Evolutionary conservation across 768 basidiomycete genomes (phyloP).

Genomic region (Paxillus involutus): DNA sequence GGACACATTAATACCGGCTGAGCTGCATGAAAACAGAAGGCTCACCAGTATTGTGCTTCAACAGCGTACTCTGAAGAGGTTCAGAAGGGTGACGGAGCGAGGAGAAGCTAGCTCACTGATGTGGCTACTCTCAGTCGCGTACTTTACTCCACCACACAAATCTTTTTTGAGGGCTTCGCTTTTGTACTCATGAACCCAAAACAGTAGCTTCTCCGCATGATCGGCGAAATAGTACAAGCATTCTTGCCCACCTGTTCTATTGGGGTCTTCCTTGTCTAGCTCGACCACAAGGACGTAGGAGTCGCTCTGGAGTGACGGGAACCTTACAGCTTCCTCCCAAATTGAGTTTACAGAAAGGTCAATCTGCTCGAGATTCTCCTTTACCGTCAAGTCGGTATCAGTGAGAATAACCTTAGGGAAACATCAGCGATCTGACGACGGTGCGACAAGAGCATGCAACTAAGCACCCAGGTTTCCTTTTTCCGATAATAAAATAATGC

Average conservation of each 20-base stretch:
- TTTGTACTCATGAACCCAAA: slow-evolving; percentile 6
- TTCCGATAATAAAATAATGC: slow-evolving; percentile 19
- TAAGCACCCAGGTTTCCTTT: slow-evolving; percentile 11
- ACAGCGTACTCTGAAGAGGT: slow-evolving; percentile 18
- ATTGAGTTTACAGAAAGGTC: neutral
- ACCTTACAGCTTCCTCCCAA: neutral
- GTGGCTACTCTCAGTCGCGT: slow-evolving; percentile 1
- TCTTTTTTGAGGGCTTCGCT: neutral
- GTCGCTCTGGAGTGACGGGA: neutral
- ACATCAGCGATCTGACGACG: neutral
- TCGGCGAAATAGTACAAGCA: slow-evolving; percentile 10
- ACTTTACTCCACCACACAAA: slow-evolving; percentile 5
- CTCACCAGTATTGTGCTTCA: slow-evolving; percentile 28
- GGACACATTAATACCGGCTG: neutral
- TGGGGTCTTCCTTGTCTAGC: slow-evolving; percentile 4
- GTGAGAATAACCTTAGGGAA: neutral
- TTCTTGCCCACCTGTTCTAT: neutral
- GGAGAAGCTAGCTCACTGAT: slow-evolving; percentile 2
- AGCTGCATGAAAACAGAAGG: neutral
- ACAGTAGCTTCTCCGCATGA: slow-evolving; percentile 2
- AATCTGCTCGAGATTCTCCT: neutral
- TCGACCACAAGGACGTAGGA: neutral
- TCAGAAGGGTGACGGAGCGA: neutral
- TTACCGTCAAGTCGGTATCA: slow-evolving; percentile 3
- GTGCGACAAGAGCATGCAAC: neutral